Evolutionary conservation across 2,329 filamentous ascomycete genomes (phyloP), one percentile per base, ranked within the genome.

Genomic region (Fonsecaea multimorphosa): DNA sequence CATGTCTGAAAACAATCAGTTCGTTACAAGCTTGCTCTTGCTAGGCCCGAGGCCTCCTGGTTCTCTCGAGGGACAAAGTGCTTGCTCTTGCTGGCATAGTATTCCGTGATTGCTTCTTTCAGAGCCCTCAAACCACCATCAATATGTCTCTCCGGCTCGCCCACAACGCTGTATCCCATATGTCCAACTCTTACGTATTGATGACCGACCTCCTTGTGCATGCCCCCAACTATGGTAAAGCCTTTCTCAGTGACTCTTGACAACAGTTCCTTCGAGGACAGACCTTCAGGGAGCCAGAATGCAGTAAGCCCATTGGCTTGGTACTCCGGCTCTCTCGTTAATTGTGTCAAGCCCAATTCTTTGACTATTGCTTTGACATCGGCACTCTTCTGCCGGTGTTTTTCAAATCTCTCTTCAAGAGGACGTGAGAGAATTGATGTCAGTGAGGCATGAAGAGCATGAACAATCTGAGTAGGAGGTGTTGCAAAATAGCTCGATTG

Each of bases 401-500:
- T 85, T 68, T 88, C 88, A 78, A 97, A 97, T 73, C 93, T 89
- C 76, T 96, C 89, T 4, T 90, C 84, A 44, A 98, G 83, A 7
- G 93, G 91, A 65, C 85, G 85, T 19, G 89, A 84, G 59, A 96
- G 85, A 75, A 98, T 96, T 78, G 96, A 92, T 62, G 84, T 89
- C 29, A 99, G 84, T 1, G 92, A 86, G 12, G 93, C 97, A 84
- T 98, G 90, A 38, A 98, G 86, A 57, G 95, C 95, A 79, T 91
- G 94, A 72, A 99, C 85, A 59, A 99, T 87, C 80, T 99, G 95
- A 14, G 95, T 94, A 5, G 93, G 93, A 0, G 95, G 95, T 1
- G 95, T 99, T 53, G 95, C 95, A 76, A 99, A 99, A 84, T 99
- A 99, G 2, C 93, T 96, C 40, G 95, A 88, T 83, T 98, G 97